Conservation (phyloP, 1,284 basidiomycete species). For the Ceratobasidium papillatum region DNA sequence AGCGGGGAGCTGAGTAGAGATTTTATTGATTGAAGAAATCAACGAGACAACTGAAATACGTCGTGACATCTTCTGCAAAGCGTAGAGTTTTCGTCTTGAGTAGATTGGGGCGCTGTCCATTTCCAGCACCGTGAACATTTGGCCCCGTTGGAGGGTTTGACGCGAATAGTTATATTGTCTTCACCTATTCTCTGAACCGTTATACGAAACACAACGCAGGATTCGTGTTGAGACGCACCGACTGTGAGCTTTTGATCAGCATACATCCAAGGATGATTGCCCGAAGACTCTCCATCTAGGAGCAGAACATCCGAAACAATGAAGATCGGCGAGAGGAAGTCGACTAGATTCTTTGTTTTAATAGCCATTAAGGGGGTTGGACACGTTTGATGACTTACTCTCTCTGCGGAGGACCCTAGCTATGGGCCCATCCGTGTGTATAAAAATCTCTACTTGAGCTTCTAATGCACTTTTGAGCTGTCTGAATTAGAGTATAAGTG, state of each 20-base stretch:
- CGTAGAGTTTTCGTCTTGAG: background rate
- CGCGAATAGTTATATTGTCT: slow-evolving; percentile 57
- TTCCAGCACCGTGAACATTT: slow-evolving; percentile 88
- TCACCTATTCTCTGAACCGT: slow-evolving; percentile 45
- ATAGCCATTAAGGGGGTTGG: background rate
- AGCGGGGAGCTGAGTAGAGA: background rate
- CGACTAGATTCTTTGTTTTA: slow-evolving; percentile 54
- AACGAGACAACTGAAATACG: background rate
- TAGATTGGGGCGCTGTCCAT: slow-evolving; percentile 57
- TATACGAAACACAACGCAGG: background rate
- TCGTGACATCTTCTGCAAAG: slow-evolving; percentile 30
- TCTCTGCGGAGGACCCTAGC: slow-evolving; percentile 34
- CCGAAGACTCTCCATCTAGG: slow-evolving; percentile 58
- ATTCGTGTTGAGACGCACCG: background rate
- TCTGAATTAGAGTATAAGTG: slow-evolving; percentile 54
- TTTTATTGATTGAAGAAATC: no score
- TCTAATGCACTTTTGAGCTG: slow-evolving; percentile 76
- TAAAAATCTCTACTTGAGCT: slow-evolving; percentile 67
- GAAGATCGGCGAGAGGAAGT: slow-evolving; percentile 73
- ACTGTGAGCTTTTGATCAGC: slow-evolving; percentile 56
- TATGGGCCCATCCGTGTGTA: slow-evolving; percentile 51
- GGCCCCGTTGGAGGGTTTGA: slow-evolving; percentile 61
- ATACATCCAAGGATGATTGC: slow-evolving; percentile 58
- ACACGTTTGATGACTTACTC: slow-evolving; percentile 44
- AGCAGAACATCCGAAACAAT: slow-evolving; percentile 76